These are phyloP conservation scores for Staphylotrichum longicolle DNA, from an alignment of 495 filamentous ascomycete genomes.

Conservation along the genomic window DNA sequence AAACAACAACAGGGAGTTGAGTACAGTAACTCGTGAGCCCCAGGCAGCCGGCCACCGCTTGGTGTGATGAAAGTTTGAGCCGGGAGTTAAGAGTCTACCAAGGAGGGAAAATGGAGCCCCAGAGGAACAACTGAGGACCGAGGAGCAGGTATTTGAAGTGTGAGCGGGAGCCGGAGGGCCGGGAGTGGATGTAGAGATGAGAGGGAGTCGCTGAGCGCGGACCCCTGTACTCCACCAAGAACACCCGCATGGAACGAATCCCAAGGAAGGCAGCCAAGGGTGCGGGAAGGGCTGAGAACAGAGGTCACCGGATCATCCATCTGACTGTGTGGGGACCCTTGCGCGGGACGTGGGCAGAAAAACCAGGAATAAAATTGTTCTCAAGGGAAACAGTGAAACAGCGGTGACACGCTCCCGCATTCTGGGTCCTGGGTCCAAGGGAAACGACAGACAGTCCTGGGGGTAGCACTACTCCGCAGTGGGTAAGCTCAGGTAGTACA, in stretches of 20 bases:
- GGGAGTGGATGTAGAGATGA: slow-evolving; percentile 18
- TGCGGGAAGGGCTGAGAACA: slow-evolving; percentile 33
- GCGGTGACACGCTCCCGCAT: slow-evolving; percentile 36
- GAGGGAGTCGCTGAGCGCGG: neutral
- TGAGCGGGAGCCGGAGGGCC: slow-evolving; percentile 4
- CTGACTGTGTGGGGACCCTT: slow-evolving; percentile 38
- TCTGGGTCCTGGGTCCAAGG: slow-evolving; percentile 22
- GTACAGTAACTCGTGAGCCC: neutral
- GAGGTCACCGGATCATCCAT: slow-evolving; percentile 42
- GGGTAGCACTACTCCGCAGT: slow-evolving; percentile 25
- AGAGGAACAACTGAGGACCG: neutral
- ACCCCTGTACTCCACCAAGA: slow-evolving; percentile 20
- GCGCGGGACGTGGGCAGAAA: slow-evolving; percentile 19
- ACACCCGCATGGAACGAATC: slow-evolving; percentile 15
- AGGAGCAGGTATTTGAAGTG: slow-evolving; percentile 17
- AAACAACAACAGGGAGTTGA: neutral
- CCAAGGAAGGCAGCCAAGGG: slow-evolving; percentile 25
- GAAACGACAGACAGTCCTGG: slow-evolving; percentile 32
- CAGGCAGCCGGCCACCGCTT: neutral
- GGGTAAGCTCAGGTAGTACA: slow-evolving; percentile 34
- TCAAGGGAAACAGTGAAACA: slow-evolving; percentile 33
- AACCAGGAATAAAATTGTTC: slow-evolving; percentile 29
- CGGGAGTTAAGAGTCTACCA: neutral
- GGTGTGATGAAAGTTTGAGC: neutral
- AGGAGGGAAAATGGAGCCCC: neutral